phyloP scores from a whole-genome alignment of 1,284 basidiomycete genomes.

The Prillingera fragicola region DNA sequence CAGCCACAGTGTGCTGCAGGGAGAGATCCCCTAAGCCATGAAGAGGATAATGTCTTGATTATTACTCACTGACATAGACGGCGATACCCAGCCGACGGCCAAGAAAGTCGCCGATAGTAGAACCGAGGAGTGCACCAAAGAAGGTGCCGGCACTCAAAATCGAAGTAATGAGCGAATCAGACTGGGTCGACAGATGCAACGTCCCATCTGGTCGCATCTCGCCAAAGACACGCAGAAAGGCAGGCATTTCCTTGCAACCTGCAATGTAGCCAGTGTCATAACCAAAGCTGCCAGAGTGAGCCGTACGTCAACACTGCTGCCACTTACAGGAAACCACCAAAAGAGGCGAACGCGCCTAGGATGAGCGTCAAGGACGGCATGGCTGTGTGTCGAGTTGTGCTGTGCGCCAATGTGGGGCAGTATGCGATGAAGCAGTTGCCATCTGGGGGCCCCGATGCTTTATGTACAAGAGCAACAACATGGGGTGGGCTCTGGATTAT shows the following conservation, averaged over 20 bases:
- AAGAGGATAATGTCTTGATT: too few species aligned
- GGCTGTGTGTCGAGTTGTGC: too few species aligned
- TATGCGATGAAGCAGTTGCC: too few species aligned
- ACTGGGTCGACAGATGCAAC: slow-evolving; percentile 3
- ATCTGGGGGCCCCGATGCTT: too few species aligned
- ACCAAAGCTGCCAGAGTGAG: not conserved
- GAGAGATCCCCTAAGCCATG: too few species aligned
- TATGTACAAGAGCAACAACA: too few species aligned
- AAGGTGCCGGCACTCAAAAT: slow-evolving; percentile 14
- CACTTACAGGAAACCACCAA: slow-evolving; percentile 14
- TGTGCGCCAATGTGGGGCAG: too few species aligned
- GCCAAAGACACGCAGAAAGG: slow-evolving; percentile 8
- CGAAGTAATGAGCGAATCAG: slow-evolving; percentile 14
- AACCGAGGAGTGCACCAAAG: slow-evolving; percentile 13
- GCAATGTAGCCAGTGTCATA: slow-evolving; percentile 12
- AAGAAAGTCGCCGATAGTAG: slow-evolving; percentile 1
- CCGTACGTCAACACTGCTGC: not conserved
- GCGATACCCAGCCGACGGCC: slow-evolving; percentile 8
- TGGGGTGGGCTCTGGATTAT: too few species aligned
- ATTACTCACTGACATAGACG: slow-evolving; percentile 23
- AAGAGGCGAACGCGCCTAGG: slow-evolving; percentile 15
- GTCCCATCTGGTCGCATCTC: slow-evolving; percentile 3
- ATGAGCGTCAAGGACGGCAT: slow-evolving; percentile 13
- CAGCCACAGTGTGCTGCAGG: too few species aligned
- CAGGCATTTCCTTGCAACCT: slow-evolving; percentile 15